Base-by-base conservation (phyloP, 2,329 filamentous ascomycete species). In the Neopestalotiopsis sp. region DNA sequence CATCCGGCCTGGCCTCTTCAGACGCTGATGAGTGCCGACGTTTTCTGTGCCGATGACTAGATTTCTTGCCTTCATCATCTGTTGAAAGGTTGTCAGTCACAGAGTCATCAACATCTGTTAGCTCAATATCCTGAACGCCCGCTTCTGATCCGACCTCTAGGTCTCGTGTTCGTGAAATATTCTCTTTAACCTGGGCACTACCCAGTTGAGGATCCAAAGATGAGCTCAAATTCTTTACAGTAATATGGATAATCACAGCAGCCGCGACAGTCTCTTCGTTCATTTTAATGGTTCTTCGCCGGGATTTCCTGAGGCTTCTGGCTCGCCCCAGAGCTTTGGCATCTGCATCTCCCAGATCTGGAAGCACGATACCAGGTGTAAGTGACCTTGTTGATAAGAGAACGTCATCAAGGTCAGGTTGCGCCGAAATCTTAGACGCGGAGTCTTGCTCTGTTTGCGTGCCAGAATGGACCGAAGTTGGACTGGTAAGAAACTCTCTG, bases 391-490 rank as follows among this genome's bases (percentile, higher is more conserved):
- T n/a, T 20, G 64, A 63, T 20, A 59, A 65, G 20, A 42, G 65
- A 20, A 4, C 40, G 24, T 10, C 14, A 20, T 28, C n/a, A 38
- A 24, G 56, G 7, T 10, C 10, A n/a, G 28, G 10, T 17, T 40
- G 38, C 40, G 20, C 40, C 4, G 57, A 20, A 6, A 30, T 30
- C 6, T 57, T 68, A 62, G 49, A 49, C 40, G 34, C 56, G 65
- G 34, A 69, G 61, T 57, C 68, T 62, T 38, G 57, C 62, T 58
- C 69, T 58, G 63, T 70, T 70, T 49, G 69, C 49, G 28, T 70
- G 69, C 69, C 67, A 68, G 66, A 70, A 70, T 42, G 69, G 64
- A n/a, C 69, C 69, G 58, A 68, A 66, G 34, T 67, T 68, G 57
- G 69, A 45, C 28, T 70, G 69, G 62, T 69, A 68, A 28, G 52